These are phyloP conservation scores for Penicillium samsonianum DNA, from an alignment of 495 filamentous ascomycete genomes.

Conservation along the genomic window DNA sequence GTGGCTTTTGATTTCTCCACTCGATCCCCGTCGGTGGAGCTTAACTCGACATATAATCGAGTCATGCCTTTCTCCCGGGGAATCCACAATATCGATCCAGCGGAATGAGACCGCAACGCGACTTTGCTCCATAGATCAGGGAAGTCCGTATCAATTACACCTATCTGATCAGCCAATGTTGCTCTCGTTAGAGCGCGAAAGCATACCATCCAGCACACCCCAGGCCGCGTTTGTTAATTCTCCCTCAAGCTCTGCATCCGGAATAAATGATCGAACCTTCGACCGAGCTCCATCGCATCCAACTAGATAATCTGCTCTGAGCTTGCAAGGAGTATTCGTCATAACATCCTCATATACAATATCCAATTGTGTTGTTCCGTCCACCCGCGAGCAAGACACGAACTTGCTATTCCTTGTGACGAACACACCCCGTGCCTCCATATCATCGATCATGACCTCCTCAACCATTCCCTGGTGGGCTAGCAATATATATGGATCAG, in stretches of 20 bases:
- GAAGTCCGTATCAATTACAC: slow-evolving; percentile 71
- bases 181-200: not conserved
- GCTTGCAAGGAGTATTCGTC: slow-evolving; percentile 12
- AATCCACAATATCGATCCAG: slow-evolving; percentile 75
- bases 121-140: slow-evolving; percentile 76
- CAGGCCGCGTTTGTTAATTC: slow-evolving; percentile 66
- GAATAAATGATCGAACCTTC: slow-evolving; percentile 33
- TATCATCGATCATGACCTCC: slow-evolving; percentile 63
- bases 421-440: slow-evolving; percentile 56
- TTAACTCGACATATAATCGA: slow-evolving; percentile 74
- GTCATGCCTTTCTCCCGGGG: slow-evolving; percentile 75
- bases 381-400: slow-evolving; percentile 45
- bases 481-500: slow-evolving; percentile 70
- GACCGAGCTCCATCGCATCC: slow-evolving; percentile 40
- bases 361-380: slow-evolving; percentile 27
- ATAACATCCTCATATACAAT: slow-evolving; percentile 29
- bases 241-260: slow-evolving; percentile 62
- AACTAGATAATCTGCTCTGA: slow-evolving; percentile 32
- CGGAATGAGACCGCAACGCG: slow-evolving; percentile 62
- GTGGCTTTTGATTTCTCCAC: slow-evolving; percentile 62
- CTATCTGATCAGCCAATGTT: slow-evolving; percentile 15
- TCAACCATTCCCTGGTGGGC: slow-evolving; percentile 78
- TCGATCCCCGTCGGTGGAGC: slow-evolving; percentile 63
- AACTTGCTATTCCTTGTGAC: slow-evolving; percentile 60
- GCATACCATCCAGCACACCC: slow-evolving; percentile 71